Evolutionary conservation across 805 yeast genomes (phyloP).

Genomic region (Saturnispora serradocipensis): DNA sequence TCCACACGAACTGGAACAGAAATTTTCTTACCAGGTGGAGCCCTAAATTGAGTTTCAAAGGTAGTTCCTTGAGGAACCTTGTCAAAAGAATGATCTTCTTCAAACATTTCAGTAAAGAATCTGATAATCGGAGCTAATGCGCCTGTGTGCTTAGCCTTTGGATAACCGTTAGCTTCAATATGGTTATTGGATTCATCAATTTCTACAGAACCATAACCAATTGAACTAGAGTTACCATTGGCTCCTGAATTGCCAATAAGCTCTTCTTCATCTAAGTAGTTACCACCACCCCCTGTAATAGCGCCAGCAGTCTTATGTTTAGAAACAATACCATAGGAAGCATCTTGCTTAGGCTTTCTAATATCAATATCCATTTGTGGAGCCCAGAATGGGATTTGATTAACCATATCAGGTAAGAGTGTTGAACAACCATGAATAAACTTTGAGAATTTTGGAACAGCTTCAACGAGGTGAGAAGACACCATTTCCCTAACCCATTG

Average conservation of each 20-base stretch:
- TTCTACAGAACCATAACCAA: slow-evolving; percentile 24
- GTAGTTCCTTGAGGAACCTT: slow-evolving; percentile 55
- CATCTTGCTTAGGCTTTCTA: slow-evolving; percentile 67
- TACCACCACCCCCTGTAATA: slow-evolving; percentile 35
- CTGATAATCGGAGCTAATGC: slow-evolving; percentile 12
- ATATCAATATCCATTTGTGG: slow-evolving; percentile 97
- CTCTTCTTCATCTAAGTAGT: slow-evolving; percentile 62
- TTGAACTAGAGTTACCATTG: slow-evolving; percentile 7
- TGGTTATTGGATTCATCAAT: slow-evolving; percentile 24
- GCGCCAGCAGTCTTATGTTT: slow-evolving; percentile 20
- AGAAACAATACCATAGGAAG: slow-evolving; percentile 56
- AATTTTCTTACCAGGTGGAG: slow-evolving; percentile 85
- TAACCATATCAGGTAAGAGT: slow-evolving; percentile 74
- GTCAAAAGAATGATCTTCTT: slow-evolving; percentile 40
- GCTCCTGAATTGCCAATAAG: slow-evolving; percentile 29
- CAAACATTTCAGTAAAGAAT: slow-evolving; percentile 14
- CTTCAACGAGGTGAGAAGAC: slow-evolving; percentile 89
- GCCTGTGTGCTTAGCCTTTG: slow-evolving; percentile 9
- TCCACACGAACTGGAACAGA: slow-evolving; percentile 94
- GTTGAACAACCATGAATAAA: slow-evolving; percentile 95
- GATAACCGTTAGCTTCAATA: slow-evolving; percentile 18
- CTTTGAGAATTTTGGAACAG: slow-evolving; percentile 95
- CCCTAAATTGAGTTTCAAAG: slow-evolving; percentile 46
- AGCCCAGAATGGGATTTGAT: slow-evolving; percentile 90
- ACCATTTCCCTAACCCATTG: slow-evolving; percentile 93